Percentiles rank a stretch among this genome's conserved stretches.
These are phyloP conservation scores for Fraxinus anomala DNA, from an alignment of 257 asterid species.

Conservation along the genomic window DNA sequence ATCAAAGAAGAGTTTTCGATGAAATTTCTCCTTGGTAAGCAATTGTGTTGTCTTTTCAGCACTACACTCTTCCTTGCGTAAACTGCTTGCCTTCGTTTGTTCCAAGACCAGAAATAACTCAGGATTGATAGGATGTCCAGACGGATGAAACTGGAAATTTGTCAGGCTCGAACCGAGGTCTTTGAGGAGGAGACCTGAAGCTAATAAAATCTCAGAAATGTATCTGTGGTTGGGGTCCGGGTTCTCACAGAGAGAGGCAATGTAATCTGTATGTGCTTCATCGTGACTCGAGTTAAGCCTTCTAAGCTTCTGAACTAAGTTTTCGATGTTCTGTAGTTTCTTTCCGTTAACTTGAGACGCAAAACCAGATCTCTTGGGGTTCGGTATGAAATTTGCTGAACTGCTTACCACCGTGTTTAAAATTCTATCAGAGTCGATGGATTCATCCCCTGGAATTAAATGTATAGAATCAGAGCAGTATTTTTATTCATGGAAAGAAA, in stretches of 20 bases:
- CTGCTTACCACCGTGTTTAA: conserved; percentile 23
- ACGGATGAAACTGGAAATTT: conserved; percentile 74
- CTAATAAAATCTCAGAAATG: conserved; percentile 79
- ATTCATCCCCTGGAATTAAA: conserved; percentile 50
- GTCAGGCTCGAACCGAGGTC: conserved; percentile 66
- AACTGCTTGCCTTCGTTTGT: conserved; percentile 69
- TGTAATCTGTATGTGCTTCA: conserved; percentile 85
- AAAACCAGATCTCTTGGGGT: conserved; percentile 33
- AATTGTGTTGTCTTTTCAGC: conserved; percentile 35
- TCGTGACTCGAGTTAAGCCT: conserved; percentile 87
- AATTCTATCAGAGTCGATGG: conserved; percentile 30
- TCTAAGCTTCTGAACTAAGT: conserved; percentile 75
- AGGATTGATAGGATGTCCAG: conserved; percentile 87
- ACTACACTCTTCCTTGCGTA: conserved; percentile 33
- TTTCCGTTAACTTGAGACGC: conserved; percentile 49
- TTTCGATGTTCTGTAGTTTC: conserved; percentile 74
- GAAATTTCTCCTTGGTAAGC: conserved; percentile 39
- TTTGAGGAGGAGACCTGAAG: conserved; percentile 91
- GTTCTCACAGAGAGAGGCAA: conserved; percentile 88
- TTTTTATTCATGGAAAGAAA: not conserved
- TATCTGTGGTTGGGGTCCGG: conserved; percentile 76
- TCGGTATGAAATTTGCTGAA: conserved; percentile 27
- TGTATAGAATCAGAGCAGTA: not conserved
- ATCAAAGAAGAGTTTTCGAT: conserved; percentile 75
- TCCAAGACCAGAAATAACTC: conserved; percentile 85